Conservation (phyloP, 805 yeast genomes). For the Cyberlindnera xylosilytica region DNA sequence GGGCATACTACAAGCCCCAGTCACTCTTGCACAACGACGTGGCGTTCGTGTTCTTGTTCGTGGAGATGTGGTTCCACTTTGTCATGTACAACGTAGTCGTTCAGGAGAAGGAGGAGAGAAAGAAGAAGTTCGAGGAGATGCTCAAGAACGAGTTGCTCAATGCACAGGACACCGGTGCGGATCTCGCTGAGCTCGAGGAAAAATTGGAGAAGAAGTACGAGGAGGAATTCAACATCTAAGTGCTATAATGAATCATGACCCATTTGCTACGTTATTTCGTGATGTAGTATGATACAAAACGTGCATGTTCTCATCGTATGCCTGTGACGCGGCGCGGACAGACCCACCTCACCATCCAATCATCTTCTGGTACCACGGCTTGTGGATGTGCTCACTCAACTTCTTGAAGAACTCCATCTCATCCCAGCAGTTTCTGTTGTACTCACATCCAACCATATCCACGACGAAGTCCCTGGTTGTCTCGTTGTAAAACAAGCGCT, state of each 20-base stretch:
- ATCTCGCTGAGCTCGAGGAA: constrained; percentile 15
- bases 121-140: constrained; percentile 40
- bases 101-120: constrained; percentile 49
- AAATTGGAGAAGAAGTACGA: constrained; percentile 17
- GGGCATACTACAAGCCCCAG: constrained; percentile 44
- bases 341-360: constrained; percentile 12
- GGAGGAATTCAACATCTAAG: constrained; percentile 2
- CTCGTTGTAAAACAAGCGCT: constrained; percentile 34
- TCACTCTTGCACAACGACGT: constrained; percentile 55
- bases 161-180: constrained; percentile 18
- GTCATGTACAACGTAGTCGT: constrained; percentile 57
- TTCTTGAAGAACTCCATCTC: constrained; percentile 36
- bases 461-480: constrained; percentile 36
- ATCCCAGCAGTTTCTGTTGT: constrained; percentile 38
- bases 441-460: constrained; percentile 39
- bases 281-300: background rate
- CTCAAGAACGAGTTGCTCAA: constrained; percentile 18
- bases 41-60: constrained; percentile 52
- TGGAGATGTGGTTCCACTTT: constrained; percentile 70
- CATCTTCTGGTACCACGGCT: constrained; percentile 29
- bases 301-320: no score
- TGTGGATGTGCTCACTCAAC: constrained; percentile 32
- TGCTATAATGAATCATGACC: no score
- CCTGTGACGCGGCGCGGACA: no score
- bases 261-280: background rate